These are phyloP conservation scores for Aureobasidium melanogenum DNA, from an alignment of 2,329 filamentous ascomycete genomes.

Conservation along the genomic window DNA sequence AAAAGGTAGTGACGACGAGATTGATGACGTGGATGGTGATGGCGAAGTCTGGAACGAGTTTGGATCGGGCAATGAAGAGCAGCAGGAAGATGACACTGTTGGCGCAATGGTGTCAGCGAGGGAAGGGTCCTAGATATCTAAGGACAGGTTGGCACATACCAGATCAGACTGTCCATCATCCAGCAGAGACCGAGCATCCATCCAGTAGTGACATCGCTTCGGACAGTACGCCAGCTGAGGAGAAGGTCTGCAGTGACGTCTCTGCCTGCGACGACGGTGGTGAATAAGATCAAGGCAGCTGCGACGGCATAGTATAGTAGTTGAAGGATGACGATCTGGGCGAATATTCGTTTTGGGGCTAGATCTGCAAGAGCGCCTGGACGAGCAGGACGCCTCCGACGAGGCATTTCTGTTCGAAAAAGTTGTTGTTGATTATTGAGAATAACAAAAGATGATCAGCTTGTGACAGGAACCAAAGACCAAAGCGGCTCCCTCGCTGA, in stretches of 20 bases:
- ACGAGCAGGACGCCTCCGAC: constrained; percentile 53
- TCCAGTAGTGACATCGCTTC: constrained; percentile 60
- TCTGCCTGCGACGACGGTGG: constrained; percentile 55
- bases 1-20: constrained; percentile 66
- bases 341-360: constrained; percentile 56
- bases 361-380: constrained; percentile 59
- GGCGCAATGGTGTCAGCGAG: not conserved
- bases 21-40: constrained; percentile 81
- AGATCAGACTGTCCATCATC: constrained; percentile 56
- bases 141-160: constrained; percentile 37
- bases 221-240: constrained; percentile 53
- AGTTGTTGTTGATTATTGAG: constrained; percentile 2
- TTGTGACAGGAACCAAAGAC: too few relatives aligned
- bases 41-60: constrained; percentile 91
- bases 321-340: constrained; percentile 58
- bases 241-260: constrained; percentile 50
- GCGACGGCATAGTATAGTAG: constrained; percentile 55
- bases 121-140: not conserved
- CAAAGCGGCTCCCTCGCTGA: not conserved
- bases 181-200: constrained; percentile 62
- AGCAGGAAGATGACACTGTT: constrained; percentile 73
- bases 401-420: constrained; percentile 33
- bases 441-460: not conserved
- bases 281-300: constrained; percentile 56
- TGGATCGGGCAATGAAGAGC: constrained; percentile 75